phyloP scores from a whole-genome alignment of 495 filamentous ascomycete genomes.

The Hypoxylon fuscum region DNA sequence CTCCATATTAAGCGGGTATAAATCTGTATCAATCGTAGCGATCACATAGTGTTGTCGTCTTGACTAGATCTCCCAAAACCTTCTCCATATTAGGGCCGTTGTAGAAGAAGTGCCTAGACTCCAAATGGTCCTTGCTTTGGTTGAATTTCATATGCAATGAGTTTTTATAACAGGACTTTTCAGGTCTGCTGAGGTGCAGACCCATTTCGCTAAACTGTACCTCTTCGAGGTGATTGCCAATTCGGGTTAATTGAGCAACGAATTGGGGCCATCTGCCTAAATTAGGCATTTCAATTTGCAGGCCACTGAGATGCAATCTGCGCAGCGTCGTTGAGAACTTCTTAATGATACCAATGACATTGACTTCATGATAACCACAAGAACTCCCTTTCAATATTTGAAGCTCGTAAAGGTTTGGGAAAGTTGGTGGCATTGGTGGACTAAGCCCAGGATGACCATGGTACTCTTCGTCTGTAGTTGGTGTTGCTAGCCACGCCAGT shows the following conservation, averaged over 20 bases:
- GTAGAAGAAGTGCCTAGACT: no score
- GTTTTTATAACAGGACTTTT: background rate
- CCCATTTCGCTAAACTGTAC: background rate
- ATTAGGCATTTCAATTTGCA: background rate
- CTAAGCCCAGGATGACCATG: background rate
- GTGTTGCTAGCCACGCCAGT: constrained; percentile 9
- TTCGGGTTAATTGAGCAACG: background rate
- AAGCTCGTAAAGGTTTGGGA: constrained; percentile 44
- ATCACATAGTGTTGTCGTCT: no score
- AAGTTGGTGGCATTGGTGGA: constrained; percentile 16
- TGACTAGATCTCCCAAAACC: no score
- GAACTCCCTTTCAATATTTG: constrained; percentile 42
- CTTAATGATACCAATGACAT: constrained; percentile 39
- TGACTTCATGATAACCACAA: background rate
- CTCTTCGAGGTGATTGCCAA: background rate
- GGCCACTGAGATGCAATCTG: constrained; percentile 37
- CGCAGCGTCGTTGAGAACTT: constrained; percentile 48
- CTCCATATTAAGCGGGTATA: no score
- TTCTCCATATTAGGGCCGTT: no score
- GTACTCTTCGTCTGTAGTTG: constrained; percentile 1
- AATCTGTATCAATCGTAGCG: no score
- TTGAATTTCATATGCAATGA: no score
- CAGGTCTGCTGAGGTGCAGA: no score
- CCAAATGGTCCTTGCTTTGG: no score
- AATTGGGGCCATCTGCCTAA: background rate